These are phyloP conservation scores for Mortierella sp. DNA, from an alignment of 371 early-diverging fungal species.

Conservation along the genomic window DNA sequence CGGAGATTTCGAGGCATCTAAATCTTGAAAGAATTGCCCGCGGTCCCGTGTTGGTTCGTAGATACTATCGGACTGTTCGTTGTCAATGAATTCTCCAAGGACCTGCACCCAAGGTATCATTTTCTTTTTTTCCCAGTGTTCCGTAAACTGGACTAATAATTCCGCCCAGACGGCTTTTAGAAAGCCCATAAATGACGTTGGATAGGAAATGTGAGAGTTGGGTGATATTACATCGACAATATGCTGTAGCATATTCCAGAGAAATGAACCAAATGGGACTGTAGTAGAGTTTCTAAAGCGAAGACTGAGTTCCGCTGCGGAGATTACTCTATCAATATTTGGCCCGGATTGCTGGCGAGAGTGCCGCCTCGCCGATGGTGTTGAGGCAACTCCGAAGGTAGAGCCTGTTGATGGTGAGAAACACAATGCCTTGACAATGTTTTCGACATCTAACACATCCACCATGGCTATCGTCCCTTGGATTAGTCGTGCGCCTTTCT, in stretches of 20 bases:
- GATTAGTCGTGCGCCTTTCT: slow-evolving; percentile 45
- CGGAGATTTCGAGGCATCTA: slow-evolving; percentile 10
- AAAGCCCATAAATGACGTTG: slow-evolving; percentile 69
- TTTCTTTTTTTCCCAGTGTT: slow-evolving; percentile 72
- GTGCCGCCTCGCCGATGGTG: neutral
- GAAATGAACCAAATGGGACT: slow-evolving; percentile 74
- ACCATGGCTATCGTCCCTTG: slow-evolving; percentile 54
- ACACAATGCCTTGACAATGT: slow-evolving; percentile 33
- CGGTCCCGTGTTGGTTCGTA: slow-evolving; percentile 24
- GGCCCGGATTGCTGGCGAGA: neutral
- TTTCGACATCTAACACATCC: slow-evolving; percentile 36
- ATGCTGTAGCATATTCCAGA: slow-evolving; percentile 75
- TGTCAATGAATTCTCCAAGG: slow-evolving; percentile 12
- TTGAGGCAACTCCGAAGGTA: neutral
- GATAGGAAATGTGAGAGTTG: slow-evolving; percentile 58
- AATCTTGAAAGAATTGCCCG: neutral
- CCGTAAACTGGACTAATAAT: slow-evolving; percentile 69
- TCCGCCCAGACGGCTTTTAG: slow-evolving; percentile 76
- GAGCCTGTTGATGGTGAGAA: neutral
- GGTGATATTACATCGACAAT: slow-evolving; percentile 66
- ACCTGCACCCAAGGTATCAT: slow-evolving; percentile 70
- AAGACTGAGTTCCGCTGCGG: slow-evolving; percentile 59
- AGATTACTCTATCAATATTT: slow-evolving; percentile 11
- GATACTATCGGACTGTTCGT: slow-evolving; percentile 1
- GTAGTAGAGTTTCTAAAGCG: slow-evolving; percentile 67